Evolutionary conservation across 208 protist genomes (phyloP).

Genomic region (Trypanosoma cruzi): DNA sequence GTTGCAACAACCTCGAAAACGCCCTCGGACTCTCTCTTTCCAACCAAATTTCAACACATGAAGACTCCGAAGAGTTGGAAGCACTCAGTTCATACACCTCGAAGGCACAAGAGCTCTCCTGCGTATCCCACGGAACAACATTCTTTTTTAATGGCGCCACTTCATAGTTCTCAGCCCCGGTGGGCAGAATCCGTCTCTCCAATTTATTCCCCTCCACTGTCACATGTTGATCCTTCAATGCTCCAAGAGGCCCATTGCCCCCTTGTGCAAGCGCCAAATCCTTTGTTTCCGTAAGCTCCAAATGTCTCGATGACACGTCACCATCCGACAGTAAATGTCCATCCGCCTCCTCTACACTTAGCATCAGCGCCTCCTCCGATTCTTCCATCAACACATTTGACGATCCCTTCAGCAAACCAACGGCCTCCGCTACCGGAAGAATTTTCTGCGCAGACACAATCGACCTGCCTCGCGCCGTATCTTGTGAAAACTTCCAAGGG

Average conservation of each 20-base stretch:
- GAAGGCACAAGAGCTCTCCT: background rate
- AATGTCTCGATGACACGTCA: too few species aligned
- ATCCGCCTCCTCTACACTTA: background rate
- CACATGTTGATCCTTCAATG: background rate
- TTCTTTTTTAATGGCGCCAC: background rate
- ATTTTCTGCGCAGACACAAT: background rate
- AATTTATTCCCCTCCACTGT: background rate
- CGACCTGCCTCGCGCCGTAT: background rate
- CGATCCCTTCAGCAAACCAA: background rate
- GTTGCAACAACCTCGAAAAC: constrained; percentile 10
- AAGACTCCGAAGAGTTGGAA: constrained; percentile 7
- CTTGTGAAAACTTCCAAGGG: background rate
- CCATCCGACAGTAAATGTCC: background rate
- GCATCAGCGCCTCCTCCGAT: background rate
- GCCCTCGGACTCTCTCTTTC: background rate
- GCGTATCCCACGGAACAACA: background rate
- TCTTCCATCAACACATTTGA: background rate
- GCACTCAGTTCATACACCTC: constrained; percentile 25
- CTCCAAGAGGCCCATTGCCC: background rate
- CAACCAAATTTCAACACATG: constrained; percentile 8
- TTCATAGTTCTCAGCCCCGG: background rate
- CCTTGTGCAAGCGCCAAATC: too few species aligned
- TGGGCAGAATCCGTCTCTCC: background rate
- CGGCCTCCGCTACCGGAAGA: background rate
- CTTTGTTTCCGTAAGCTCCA: too few species aligned